Percentiles rank a stretch among this genome's conserved stretches.
phyloP scores from a whole-genome alignment of 2,329 filamentous ascomycete genomes.

The Apiospora kogelbergensis region DNA sequence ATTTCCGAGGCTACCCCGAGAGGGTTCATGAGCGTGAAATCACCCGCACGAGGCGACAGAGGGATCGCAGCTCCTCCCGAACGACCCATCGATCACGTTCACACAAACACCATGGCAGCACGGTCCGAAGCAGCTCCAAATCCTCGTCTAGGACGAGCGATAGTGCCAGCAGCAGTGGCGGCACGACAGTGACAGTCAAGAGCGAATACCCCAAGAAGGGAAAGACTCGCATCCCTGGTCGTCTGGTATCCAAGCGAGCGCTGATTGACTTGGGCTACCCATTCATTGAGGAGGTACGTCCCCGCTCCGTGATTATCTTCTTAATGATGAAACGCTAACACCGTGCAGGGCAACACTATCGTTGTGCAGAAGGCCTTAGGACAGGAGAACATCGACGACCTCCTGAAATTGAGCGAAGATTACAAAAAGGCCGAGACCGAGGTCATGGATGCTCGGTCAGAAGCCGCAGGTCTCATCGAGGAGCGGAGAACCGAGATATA shows the following conservation, averaged over 20 bases:
- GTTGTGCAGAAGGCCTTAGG: conserved; percentile 82
- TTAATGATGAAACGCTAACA: conserved; percentile 30
- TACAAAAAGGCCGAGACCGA: conserved; percentile 60
- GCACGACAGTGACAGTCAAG: conserved; percentile 47
- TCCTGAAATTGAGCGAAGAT: conserved; percentile 79
- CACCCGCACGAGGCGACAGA: conserved; percentile 47
- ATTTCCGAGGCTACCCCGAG: conserved; percentile 63
- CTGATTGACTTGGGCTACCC: conserved; percentile 84
- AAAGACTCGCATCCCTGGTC: conserved; percentile 83
- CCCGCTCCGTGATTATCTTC: conserved; percentile 9
- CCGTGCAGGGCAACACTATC: conserved; percentile 70
- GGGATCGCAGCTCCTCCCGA: conserved; percentile 42
- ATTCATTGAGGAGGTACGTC: conserved; percentile 77
- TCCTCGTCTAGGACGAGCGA: conserved; percentile 42
- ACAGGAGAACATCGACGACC: conserved; percentile 87
- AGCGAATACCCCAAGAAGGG: conserved; percentile 77
- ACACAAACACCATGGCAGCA: conserved; percentile 34
- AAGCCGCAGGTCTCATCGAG: conserved; percentile 46
- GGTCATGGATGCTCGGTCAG: conserved; percentile 45
- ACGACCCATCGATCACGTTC: conserved; percentile 38
- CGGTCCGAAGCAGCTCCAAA: conserved; percentile 36
- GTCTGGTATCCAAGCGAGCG: conserved; percentile 76
- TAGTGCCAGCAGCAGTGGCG: conserved; percentile 46
- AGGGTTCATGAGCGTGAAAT: conserved; percentile 63
- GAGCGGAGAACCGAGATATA: conserved; percentile 48